A percentile compares a stretch with the other conserved stretches of the same genome.
Evolutionary conservation across 768 basidiomycete genomes (phyloP).

Genomic region (Naganishia kalamii): DNA sequence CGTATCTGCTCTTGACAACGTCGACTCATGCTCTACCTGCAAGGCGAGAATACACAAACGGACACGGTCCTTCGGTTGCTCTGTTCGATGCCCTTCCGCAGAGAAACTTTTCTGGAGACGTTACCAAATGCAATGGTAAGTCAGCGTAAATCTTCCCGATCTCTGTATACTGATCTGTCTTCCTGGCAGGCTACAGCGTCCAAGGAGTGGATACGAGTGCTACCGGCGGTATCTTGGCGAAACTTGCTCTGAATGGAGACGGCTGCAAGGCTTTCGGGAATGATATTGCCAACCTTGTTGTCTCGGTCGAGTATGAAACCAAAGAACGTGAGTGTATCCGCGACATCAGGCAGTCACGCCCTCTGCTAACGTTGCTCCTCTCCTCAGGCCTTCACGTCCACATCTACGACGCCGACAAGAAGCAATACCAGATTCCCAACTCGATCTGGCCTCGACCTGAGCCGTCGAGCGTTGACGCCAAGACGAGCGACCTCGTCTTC

Average conservation of each 20-base stretch:
- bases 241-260: slow-evolving; percentile 8
- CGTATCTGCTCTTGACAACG: not conserved
- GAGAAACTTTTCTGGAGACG: not conserved
- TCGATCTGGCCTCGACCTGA: slow-evolving; percentile 45
- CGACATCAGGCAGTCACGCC: not conserved
- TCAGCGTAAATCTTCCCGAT: not conserved
- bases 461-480: not conserved
- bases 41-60: slow-evolving; percentile 2
- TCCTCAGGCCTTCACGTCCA: slow-evolving; percentile 43
- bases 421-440: slow-evolving; percentile 64
- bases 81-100: not conserved
- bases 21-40: not conserved
- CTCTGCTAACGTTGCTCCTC: too few species aligned
- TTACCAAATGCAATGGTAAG: slow-evolving; percentile 5
- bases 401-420: slow-evolving; percentile 42
- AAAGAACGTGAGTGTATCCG: slow-evolving; percentile 1
- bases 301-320: slow-evolving; percentile 22
- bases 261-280: slow-evolving; percentile 22
- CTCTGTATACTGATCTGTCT: not conserved
- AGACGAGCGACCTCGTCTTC: slow-evolving; percentile 60
- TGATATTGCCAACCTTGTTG: slow-evolving; percentile 15
- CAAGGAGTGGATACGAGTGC: not conserved
- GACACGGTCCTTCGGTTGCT: slow-evolving; percentile 4
- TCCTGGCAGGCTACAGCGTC: slow-evolving; percentile 9
- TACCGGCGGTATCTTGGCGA: slow-evolving; percentile 9